Conservation (phyloP, 306 rosid genomes). For the Prunus salicina region DNA sequence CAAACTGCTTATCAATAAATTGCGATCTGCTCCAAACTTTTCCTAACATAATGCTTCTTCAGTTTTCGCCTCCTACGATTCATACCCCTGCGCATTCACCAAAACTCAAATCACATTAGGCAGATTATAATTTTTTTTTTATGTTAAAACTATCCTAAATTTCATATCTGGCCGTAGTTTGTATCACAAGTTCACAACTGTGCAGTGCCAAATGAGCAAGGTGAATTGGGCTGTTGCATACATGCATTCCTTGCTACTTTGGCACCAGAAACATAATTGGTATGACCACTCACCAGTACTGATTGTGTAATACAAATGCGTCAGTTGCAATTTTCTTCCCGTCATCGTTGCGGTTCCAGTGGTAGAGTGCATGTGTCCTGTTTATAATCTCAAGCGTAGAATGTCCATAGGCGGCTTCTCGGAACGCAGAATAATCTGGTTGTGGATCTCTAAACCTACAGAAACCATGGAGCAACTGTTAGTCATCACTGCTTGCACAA, state of each 20-base stretch:
- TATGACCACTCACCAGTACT: conserved; percentile 66
- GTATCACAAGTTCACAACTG: no score
- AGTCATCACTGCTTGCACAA: background rate
- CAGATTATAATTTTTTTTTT: background rate
- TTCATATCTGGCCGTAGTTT: no score
- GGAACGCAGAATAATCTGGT: conserved; percentile 89
- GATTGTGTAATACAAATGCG: conserved; percentile 68
- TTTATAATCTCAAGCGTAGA: conserved; percentile 80
- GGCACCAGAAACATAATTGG: conserved; percentile 7
- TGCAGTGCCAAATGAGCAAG: background rate
- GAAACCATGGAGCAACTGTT: conserved; percentile 13
- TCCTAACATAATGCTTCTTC: conserved; percentile 51
- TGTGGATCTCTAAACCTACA: conserved; percentile 83
- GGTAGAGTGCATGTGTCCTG: conserved; percentile 87
- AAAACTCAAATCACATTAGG: conserved; percentile 23
- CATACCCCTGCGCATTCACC: conserved; percentile 51
- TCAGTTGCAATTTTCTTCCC: conserved; percentile 77
- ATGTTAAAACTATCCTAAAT: no score
- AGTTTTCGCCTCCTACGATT: conserved; percentile 66
- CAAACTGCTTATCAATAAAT: conserved; percentile 12
- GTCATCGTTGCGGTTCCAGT: conserved; percentile 96
- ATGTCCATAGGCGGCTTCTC: conserved; percentile 97
- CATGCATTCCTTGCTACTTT: no score
- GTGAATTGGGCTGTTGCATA: background rate
- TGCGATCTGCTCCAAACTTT: conserved; percentile 22